Evolutionary conservation across 352 stramenopile genomes (phyloP).

Genomic region (Pythium rishiriense): DNA sequence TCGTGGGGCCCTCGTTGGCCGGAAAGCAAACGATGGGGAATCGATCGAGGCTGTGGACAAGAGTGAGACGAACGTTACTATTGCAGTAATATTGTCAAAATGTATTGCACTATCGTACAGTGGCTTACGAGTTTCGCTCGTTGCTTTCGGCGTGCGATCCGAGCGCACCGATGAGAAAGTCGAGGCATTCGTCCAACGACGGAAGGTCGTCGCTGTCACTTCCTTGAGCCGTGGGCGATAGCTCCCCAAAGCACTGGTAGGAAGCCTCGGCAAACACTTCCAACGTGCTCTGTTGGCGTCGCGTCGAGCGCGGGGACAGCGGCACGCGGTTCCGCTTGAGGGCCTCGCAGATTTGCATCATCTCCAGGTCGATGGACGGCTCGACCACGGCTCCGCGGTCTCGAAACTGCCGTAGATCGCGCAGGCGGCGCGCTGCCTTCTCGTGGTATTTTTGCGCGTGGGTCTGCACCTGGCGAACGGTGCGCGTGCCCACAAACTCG

Average conservation of each 20-base stretch:
- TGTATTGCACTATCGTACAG: no score
- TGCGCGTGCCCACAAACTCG: conserved; percentile 9
- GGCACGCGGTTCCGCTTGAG: conserved; percentile 14
- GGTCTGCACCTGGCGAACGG: conserved; percentile 18
- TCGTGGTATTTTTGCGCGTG: conserved; percentile 16
- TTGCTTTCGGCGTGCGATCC: neutral
- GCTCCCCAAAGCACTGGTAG: neutral
- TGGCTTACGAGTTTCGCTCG: no score
- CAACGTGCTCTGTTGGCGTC: neutral
- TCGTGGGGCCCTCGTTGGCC: no score
- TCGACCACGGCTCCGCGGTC: conserved; percentile 9
- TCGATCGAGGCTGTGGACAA: no score
- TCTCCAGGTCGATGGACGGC: conserved; percentile 6
- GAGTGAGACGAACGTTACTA: no score
- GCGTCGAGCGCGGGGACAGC: neutral
- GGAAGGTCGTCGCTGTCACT: neutral
- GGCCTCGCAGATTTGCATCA: conserved; percentile 10
- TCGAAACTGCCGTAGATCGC: conserved; percentile 46
- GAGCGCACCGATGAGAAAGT: conserved; percentile 43
- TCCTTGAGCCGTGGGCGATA: no score
- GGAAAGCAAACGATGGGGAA: no score
- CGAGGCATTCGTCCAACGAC: conserved; percentile 26
- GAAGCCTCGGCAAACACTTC: neutral
- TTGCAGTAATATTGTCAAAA: no score
- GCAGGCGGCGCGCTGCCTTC: conserved; percentile 33